Evolutionary conservation across 2,329 filamentous ascomycete genomes (phyloP).

Genomic region (Lachnellula suecica): DNA sequence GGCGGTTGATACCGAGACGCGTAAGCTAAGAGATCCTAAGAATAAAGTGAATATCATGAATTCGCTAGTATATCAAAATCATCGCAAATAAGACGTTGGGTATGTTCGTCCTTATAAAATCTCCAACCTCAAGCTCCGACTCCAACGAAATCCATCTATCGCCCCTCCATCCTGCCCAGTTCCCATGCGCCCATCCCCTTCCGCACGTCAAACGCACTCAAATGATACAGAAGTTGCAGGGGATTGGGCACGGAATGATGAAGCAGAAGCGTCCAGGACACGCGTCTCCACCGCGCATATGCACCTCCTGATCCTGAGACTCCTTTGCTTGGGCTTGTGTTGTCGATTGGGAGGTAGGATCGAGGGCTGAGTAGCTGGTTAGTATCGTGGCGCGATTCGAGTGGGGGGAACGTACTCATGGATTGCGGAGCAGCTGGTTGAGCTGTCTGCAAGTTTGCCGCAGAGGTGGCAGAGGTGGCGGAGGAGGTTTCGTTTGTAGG

Average conservation of each 20-base stretch:
- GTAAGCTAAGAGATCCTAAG: too few relatives aligned
- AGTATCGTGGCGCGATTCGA: not conserved
- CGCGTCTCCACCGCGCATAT: conserved; percentile 31
- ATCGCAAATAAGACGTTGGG: too few relatives aligned
- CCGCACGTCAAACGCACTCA: too few relatives aligned
- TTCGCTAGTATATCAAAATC: too few relatives aligned
- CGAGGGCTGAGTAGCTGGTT: not conserved
- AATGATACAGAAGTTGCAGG: not conserved
- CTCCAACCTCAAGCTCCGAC: too few relatives aligned
- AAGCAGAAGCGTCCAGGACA: conserved; percentile 40
- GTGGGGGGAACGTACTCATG: conserved; percentile 9
- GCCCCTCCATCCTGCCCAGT: too few relatives aligned
- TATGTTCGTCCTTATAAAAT: too few relatives aligned
- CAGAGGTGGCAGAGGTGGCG: not conserved
- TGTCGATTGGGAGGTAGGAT: conserved; percentile 2
- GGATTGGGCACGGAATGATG: conserved; percentile 24
- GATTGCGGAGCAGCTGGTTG: conserved; percentile 11
- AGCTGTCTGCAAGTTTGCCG: conserved; percentile 8
- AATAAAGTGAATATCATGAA: too few relatives aligned
- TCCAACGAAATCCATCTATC: too few relatives aligned
- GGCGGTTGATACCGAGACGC: too few relatives aligned
- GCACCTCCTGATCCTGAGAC: conserved; percentile 19
- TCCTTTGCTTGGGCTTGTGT: conserved; percentile 3
- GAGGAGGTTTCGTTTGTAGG: not conserved
- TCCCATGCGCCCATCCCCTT: too few relatives aligned